Base-by-base conservation (phyloP, 202 grass and related monocot genomes). In the Carex sylvatica region DNA sequence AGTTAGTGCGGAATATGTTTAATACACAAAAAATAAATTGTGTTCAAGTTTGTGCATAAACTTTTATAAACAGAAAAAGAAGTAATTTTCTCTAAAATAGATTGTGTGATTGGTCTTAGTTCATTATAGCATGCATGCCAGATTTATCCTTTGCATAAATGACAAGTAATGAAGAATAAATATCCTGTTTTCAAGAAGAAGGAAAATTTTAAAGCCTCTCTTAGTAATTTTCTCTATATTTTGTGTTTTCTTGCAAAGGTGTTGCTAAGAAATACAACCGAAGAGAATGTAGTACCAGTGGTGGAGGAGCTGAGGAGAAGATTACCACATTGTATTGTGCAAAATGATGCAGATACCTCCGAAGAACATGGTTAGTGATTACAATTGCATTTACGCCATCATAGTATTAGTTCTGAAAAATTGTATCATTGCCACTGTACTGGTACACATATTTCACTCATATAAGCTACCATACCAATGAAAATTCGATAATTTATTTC, bases 281-380 rank as follows among this genome's bases (percentile, higher is more conserved):
- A 95, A 66, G 92, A 93, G n/a, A 91, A 89, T 93, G 92, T 98
- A 4, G 89, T 90, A 59, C 95, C 95, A 12, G 88, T 98, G 14
- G 89, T 95, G 76, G 87, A 93, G 87, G 91, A 95, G 88, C 91
- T 98, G 38, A 83, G 85, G 52, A 93, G 91, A 52, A 87, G 91
- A 49, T 80, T 98, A 79, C 80, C 77, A 61, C 89, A 87, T 72
- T 80, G 82, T 69, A 78, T 0, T 38, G 62, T 4, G 24, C 94
- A 86, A 36, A 85, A 92, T 86, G 92, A 93, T 52, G 88, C 40
- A 35, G 92, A 97, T 87, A 88, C 84, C 56, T 82, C 87, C 24
- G 89, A 88, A 83, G 95, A 90, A 86, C 87, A 93, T 83, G 95
- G 95, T 97, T 84, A 83, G 88, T 84, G 26, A 14, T 54, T 68